Conservation (phyloP, 169 alveolate genomes). For the Cryptosporidium andersoni region DNA sequence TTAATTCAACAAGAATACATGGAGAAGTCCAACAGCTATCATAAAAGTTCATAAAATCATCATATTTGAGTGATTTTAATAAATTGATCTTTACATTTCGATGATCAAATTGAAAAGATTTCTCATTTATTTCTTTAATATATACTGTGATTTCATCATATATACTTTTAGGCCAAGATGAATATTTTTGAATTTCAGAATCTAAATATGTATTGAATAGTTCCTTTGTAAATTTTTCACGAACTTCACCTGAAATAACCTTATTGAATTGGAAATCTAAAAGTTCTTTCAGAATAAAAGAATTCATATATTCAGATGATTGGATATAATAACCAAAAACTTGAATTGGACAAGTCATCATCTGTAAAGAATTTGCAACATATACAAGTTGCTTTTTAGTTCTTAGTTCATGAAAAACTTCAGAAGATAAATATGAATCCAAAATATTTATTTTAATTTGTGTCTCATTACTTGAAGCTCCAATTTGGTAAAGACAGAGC, state of each 20-base stretch:
- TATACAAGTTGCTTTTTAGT: slow-evolving; percentile 53
- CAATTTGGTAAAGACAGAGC: slow-evolving; percentile 33
- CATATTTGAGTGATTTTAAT: slow-evolving; percentile 4
- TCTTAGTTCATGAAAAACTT: slow-evolving; percentile 48
- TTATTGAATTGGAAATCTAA: slow-evolving; percentile 33
- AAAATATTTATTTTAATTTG: slow-evolving; percentile 33
- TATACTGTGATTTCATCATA: slow-evolving; percentile 53
- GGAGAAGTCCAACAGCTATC: slow-evolving; percentile 40
- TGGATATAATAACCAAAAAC: slow-evolving; percentile 57
- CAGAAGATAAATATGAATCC: slow-evolving; percentile 34
- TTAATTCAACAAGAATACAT: slow-evolving; percentile 31
- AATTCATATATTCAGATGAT: slow-evolving; percentile 59
- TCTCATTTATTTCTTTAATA: slow-evolving; percentile 55
- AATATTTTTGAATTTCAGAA: slow-evolving; percentile 48
- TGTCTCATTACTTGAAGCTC: slow-evolving; percentile 6
- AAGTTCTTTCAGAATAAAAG: slow-evolving; percentile 34
- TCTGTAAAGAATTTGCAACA: slow-evolving; percentile 37
- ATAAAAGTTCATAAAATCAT: slow-evolving; percentile 51
- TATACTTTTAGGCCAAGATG: slow-evolving; percentile 53
- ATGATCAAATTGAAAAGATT: slow-evolving; percentile 20
- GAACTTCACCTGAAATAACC: slow-evolving; percentile 6
- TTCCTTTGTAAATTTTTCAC: slow-evolving; percentile 1
- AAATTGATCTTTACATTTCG: slow-evolving; percentile 42
- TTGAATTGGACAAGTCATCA: slow-evolving; percentile 44
- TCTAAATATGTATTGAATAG: slow-evolving; percentile 24